phyloP scores from a whole-genome alignment of 768 basidiomycete genomes.

The Suillus ampliporus region DNA sequence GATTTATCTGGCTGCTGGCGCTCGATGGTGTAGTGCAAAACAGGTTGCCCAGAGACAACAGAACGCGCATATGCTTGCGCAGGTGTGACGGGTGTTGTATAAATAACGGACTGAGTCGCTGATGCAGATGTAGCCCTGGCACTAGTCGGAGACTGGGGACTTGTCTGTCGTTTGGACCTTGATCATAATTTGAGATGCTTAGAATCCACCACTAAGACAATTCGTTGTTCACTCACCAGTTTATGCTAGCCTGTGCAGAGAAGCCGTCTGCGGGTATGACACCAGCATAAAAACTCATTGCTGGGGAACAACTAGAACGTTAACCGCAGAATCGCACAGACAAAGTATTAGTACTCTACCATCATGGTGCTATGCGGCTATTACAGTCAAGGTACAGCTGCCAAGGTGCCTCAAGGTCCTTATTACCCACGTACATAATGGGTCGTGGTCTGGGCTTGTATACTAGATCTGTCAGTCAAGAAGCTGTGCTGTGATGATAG shows the following conservation, averaged over 20 bases:
- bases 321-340: neutral
- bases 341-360: neutral
- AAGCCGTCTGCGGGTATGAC: neutral
- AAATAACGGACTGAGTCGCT: neutral
- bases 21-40: conserved; percentile 25
- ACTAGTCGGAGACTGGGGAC: neutral
- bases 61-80: conserved; percentile 28
- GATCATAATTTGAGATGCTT: neutral
- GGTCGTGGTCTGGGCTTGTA: neutral
- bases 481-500: too few species aligned
- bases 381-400: neutral
- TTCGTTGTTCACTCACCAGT: neutral
- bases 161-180: neutral
- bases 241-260: conserved; percentile 3
- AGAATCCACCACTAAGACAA: neutral
- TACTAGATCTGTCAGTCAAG: too few species aligned
- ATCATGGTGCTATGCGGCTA: too few species aligned
- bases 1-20: conserved; percentile 19
- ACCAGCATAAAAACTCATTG: conserved; percentile 2
- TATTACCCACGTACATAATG: neutral
- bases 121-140: neutral
- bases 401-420: neutral
- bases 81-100: conserved; percentile 18
- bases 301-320: neutral
- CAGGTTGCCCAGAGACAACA: conserved; percentile 16